A percentile compares a stretch with the other conserved stretches of the same genome.
These are phyloP conservation scores for Amylostereum areolatum DNA, from an alignment of 1,284 basidiomycete species.

Conservation along the genomic window DNA sequence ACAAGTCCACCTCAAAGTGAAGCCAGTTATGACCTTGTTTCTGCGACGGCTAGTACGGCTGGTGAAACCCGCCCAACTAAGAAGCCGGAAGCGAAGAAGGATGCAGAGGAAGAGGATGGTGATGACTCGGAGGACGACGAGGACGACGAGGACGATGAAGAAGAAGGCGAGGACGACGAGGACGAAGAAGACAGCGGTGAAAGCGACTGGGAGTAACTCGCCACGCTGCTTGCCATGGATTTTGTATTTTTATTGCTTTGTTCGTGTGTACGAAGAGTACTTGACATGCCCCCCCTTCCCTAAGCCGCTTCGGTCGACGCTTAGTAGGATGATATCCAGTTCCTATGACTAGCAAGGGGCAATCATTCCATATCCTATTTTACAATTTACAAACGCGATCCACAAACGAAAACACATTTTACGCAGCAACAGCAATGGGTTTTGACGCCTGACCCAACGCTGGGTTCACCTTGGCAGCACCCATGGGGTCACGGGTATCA, in stretches of 20 bases:
- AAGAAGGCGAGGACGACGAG: conserved; percentile 20
- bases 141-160: conserved; percentile 7
- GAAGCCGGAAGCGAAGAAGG: conserved; percentile 13
- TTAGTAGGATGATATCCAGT: no score
- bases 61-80: conserved; percentile 21
- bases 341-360: no score
- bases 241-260: no score
- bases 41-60: conserved; percentile 33
- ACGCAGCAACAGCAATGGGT: conserved; percentile 25
- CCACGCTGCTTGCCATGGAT: no score
- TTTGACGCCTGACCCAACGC: conserved; percentile 12
- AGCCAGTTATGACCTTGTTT: conserved; percentile 70
- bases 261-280: no score
- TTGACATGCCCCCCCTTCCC: no score
- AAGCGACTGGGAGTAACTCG: conserved; percentile 63
- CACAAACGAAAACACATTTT: background rate
- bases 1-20: conserved; percentile 56
- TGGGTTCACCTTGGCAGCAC: conserved; percentile 19
- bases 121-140: conserved; percentile 8
- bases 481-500: conserved; percentile 16
- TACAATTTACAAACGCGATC: no score
- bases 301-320: no score
- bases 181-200: conserved; percentile 34
- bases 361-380: no score
- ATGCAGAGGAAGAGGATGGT: conserved; percentile 7